Evolutionary conservation across 768 basidiomycete genomes (phyloP).

Genomic region (Roridomyces roridus): DNA sequence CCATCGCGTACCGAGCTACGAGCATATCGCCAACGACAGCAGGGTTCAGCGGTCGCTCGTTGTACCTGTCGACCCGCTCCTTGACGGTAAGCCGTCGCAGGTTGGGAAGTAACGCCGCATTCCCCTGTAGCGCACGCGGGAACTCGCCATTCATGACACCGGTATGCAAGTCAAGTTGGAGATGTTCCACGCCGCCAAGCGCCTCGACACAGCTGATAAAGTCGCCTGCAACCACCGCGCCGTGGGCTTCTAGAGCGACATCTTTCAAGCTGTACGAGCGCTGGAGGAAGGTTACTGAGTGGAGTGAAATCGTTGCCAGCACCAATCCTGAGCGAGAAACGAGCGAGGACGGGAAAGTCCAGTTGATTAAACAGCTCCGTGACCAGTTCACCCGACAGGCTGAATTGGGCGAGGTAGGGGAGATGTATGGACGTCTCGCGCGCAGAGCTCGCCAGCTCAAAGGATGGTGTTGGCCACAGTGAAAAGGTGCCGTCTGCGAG

Average conservation of each 20-base stretch:
- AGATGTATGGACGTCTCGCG: too few species aligned
- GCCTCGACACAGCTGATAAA: slow-evolving; percentile 6
- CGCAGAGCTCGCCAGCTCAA: slow-evolving; percentile 11
- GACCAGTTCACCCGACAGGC: too few species aligned
- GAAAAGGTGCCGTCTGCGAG: slow-evolving; percentile 9
- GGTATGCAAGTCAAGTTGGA: slow-evolving; percentile 5
- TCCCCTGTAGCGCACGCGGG: slow-evolving; percentile 4
- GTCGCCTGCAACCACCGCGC: neutral
- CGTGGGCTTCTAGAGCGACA: slow-evolving; percentile 4
- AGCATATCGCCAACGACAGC: slow-evolving; percentile 13
- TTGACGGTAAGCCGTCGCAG: slow-evolving; percentile 4
- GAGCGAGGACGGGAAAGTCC: slow-evolving; percentile 1
- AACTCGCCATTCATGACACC: slow-evolving; percentile 17
- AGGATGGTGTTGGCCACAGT: neutral
- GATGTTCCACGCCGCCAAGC: neutral
- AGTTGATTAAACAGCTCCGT: slow-evolving; percentile 9
- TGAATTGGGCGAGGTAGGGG: too few species aligned
- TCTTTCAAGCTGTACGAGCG: neutral
- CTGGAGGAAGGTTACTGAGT: slow-evolving; percentile 7
- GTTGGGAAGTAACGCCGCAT: slow-evolving; percentile 1
- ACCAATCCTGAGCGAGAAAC: slow-evolving; percentile 2
- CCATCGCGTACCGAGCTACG: slow-evolving; percentile 1
- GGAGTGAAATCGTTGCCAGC: slow-evolving; percentile 3
- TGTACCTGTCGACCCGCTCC: slow-evolving; percentile 22
- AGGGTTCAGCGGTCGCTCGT: slow-evolving; percentile 13